Percentiles rank a stretch among this genome's conserved stretches.
Conservation (phyloP, 768 basidiomycete genomes). For the Termitomyces sp. region DNA sequence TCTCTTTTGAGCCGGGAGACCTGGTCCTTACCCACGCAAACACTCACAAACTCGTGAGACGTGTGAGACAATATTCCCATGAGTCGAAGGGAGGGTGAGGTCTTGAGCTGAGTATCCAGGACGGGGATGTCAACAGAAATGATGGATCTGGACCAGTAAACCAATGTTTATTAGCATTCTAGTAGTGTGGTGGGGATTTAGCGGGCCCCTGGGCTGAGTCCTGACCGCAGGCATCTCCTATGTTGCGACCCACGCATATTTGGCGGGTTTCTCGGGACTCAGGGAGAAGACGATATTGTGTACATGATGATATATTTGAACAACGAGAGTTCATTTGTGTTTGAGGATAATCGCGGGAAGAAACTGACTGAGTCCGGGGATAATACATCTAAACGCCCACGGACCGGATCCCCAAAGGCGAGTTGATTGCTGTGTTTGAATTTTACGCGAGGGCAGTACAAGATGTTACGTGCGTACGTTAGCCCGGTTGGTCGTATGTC, state of each 20-base stretch:
- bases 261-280: neutral
- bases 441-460: neutral
- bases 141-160: neutral
- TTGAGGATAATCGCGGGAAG: neutral
- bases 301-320: neutral
- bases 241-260: neutral
- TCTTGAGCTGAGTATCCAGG: too few relatives aligned
- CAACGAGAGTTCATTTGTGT: neutral
- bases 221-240: neutral
- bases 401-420: neutral
- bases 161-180: too few relatives aligned
- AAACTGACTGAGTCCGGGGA: neutral
- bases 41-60: too few relatives aligned
- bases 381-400: neutral
- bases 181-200: neutral
- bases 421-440: neutral
- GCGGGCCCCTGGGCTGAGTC: neutral
- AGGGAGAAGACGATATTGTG: neutral
- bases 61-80: too few relatives aligned
- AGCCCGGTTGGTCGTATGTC: neutral
- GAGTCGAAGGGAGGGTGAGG: too few relatives aligned
- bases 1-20: too few relatives aligned
- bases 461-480: neutral
- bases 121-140: neutral
- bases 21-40: too few relatives aligned